Base-by-base conservation (phyloP, 2,329 filamentous ascomycete species). In the Botrytis fabae region DNA sequence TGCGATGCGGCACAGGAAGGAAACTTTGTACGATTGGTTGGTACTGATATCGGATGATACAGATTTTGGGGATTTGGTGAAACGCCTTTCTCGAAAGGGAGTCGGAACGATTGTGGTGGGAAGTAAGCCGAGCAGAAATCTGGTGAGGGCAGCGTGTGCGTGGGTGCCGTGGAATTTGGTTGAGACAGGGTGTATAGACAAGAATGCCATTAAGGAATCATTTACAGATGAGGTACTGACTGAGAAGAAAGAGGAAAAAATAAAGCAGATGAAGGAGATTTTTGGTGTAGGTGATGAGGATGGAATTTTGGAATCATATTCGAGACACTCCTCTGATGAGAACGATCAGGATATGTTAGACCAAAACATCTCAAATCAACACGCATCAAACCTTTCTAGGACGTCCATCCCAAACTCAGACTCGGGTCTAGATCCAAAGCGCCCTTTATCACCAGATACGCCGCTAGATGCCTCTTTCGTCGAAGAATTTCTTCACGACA, bases 41-140 rank as follows among this genome's bases (percentile, higher is more conserved):
- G 48, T 48, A 48, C 32, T 65, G 62, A 48, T 65, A 48, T 65
- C 62, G 28, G 42, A 65, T 65, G 62, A 65, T 48, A n/a, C 28
- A 12, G 62, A 48, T 35, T 65, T 65, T 48, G 1, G 10, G 62
- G 20, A 28, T 32, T 25, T 65, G 62, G 20, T 65, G 28, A 48
- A 9, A 12, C 18, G 14, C 44, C 42, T 42, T 46, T 65, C 62
- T 28, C 42, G 7, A 6, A 48, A 46, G 62, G n/a, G 62, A 6
- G 12, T 35, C 18, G 44, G 62, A 42, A 65, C 62, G 28, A 65
- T 65, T 38, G 62, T 65, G 62, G 42, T 12, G 7, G 62, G 62
- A 12, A 6, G 46, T 48, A 14, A 54, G 7, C n/a, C n/a, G 51
- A 65, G 22, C 28, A 25, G 5, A 12, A 48, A 65, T 35, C 12